A percentile compares a stretch with the other conserved stretches of the same genome.
Evolutionary conservation across 805 yeast genomes (phyloP).

Genomic region (Metschnikowia rubicola): DNA sequence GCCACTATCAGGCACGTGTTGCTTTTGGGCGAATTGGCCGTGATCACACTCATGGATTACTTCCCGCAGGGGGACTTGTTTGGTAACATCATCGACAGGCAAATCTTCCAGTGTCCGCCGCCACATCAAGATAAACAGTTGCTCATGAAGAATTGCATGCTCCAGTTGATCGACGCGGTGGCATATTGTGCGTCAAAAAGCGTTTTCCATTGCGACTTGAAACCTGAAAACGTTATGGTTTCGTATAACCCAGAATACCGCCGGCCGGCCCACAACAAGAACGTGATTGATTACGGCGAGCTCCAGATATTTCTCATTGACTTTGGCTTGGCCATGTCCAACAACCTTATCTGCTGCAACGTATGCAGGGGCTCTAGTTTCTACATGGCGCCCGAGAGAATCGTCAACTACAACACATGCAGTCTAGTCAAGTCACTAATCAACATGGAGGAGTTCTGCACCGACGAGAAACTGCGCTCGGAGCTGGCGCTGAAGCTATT

Average conservation of each 20-base stretch:
- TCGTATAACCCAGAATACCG: conserved; percentile 26
- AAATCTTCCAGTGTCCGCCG: conserved; percentile 55
- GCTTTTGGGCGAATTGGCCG: conserved; percentile 49
- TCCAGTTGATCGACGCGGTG: conserved; percentile 38
- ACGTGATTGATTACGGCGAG: conserved; percentile 42
- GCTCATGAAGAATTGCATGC: conserved; percentile 41
- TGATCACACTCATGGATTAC: conserved; percentile 82
- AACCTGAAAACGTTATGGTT: conserved; percentile 42
- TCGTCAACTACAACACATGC: conserved; percentile 42
- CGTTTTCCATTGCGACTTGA: conserved; percentile 42
- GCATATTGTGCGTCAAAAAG: conserved; percentile 29
- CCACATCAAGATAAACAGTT: conserved; percentile 45
- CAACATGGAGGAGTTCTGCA: conserved; percentile 28
- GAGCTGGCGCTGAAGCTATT: conserved; percentile 33
- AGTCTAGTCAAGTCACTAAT: conserved; percentile 24
- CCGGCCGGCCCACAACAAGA: conserved; percentile 13
- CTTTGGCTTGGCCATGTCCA: conserved; percentile 81
- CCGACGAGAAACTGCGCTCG: conserved; percentile 12
- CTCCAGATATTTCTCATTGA: conserved; percentile 66
- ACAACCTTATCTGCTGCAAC: conserved; percentile 55
- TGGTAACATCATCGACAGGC: conserved; percentile 74
- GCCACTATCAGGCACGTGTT: conserved; percentile 72
- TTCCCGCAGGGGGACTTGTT: conserved; percentile 84
- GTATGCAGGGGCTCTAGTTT: conserved; percentile 83
- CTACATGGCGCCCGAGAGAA: conserved; percentile 90